Evolutionary conservation across 2,329 filamentous ascomycete species (phyloP).

Genomic region (Alternaria sp.): DNA sequence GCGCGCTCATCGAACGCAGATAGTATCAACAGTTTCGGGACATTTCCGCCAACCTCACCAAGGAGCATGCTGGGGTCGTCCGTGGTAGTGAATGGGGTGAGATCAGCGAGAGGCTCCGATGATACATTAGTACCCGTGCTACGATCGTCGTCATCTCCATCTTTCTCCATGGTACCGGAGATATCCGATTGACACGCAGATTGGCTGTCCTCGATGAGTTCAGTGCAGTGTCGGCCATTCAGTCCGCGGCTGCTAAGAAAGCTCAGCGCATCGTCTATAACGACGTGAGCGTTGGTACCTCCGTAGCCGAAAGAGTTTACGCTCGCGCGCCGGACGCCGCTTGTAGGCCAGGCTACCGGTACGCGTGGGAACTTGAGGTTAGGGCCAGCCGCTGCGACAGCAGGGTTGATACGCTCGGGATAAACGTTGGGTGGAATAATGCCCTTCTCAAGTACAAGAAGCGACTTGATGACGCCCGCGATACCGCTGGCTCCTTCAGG

Average conservation of each 20-base stretch:
- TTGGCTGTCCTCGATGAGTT: not conserved
- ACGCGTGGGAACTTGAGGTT: slow-evolving; percentile 15
- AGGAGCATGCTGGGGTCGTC: not conserved
- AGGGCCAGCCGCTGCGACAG: slow-evolving; percentile 11
- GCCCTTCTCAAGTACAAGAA: slow-evolving; percentile 47
- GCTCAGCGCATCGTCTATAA: slow-evolving; percentile 22
- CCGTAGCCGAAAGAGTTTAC: slow-evolving; percentile 38
- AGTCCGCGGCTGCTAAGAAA: slow-evolving; percentile 2
- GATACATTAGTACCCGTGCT: not conserved
- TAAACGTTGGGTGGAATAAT: slow-evolving; percentile 17
- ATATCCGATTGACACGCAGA: not conserved
- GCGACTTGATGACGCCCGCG: slow-evolving; percentile 46
- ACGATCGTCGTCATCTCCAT: not conserved
- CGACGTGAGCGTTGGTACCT: slow-evolving; percentile 28
- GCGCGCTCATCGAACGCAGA: slow-evolving; percentile 17
- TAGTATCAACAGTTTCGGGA: slow-evolving; percentile 1
- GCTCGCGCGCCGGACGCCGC: slow-evolving; percentile 20
- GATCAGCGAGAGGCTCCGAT: not conserved
- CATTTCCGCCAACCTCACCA: not conserved
- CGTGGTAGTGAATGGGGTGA: not conserved
- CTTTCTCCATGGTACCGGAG: not conserved
- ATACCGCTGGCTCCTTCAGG: slow-evolving; percentile 48
- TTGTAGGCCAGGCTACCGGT: slow-evolving; percentile 15
- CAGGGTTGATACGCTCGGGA: slow-evolving; percentile 34
- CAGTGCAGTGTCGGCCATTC: slow-evolving; percentile 3